Evolutionary conservation across 1,139 yeast genomes (phyloP), one percentile per base, ranked within the genome.

Genomic region (Yamadazyma friedrichii): DNA sequence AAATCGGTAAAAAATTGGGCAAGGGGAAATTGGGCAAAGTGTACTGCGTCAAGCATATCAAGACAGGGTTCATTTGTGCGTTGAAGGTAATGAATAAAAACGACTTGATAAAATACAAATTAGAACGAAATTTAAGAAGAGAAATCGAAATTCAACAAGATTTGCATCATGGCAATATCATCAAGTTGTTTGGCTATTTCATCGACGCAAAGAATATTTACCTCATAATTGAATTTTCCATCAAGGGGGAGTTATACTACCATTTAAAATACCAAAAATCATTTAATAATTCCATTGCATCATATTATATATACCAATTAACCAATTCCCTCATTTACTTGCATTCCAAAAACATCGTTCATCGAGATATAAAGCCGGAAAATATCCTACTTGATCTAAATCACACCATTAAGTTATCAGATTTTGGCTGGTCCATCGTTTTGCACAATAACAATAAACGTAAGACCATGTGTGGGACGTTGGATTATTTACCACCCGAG

Each of bases 401-500:
- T 55, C 86, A 88, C 51, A 72, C 74, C 29, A 72, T 91, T 39
- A 89, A 88, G 56, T 74, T 93, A 34, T 85, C 96, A 33, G 98
- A 93, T 62, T 93, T 93, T 62, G 98, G 98, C 10, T 93, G 98
- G 98, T 86, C 96, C 43, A 95, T 91, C 0, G 58, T 58, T 15
- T 22, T 47, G 6, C 38, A 40, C 12, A 35, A 36, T 27, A 42
- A 43, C 17, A 36, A 38, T 13, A 61, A 82, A 48, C 67, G 98
- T 52, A 74, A 81, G 15, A 93, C 98, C 0, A 78, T 93, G 66
- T 93, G 98, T 62, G 98, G 98, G 0, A 93, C 98, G 0, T 70
- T 93, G 31, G 98, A 93, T 61, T 93, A 93, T 55, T 64, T 93
- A 13, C 95, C 98, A 0, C 98, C 98, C 3, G 98, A 93, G 64